Evolutionary conservation across 371 early-diverging fungal species (phyloP).

Genomic region (Apophysomyces trapeziformis): DNA sequence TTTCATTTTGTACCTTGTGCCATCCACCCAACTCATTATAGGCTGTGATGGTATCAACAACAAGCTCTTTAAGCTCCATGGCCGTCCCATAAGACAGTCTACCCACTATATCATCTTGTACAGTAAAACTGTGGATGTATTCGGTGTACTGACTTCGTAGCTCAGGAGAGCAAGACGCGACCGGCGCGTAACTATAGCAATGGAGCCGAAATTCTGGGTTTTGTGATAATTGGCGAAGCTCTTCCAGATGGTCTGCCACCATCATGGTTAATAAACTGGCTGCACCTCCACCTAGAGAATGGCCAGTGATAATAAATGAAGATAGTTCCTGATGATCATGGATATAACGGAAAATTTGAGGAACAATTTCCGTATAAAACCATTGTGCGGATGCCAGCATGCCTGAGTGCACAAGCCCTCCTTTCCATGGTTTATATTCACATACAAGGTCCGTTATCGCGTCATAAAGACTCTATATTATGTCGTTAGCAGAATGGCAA

Average conservation of each 20-base stretch:
- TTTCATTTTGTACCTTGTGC: constrained; percentile 21
- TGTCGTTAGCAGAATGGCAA: background rate
- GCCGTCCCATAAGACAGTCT: constrained; percentile 78
- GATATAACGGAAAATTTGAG: constrained; percentile 59
- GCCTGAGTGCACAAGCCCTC: constrained; percentile 84
- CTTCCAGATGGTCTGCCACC: constrained; percentile 62
- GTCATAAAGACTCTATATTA: constrained; percentile 63
- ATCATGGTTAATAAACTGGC: constrained; percentile 79
- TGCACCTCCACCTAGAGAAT: constrained; percentile 76
- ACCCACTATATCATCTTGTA: constrained; percentile 76
- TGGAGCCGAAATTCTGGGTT: constrained; percentile 40
- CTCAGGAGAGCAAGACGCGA: constrained; percentile 66
- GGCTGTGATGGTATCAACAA: constrained; percentile 45
- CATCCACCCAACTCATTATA: constrained; percentile 38
- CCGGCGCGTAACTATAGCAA: constrained; percentile 51
- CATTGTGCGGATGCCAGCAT: constrained; percentile 81
- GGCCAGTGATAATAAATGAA: constrained; percentile 26
- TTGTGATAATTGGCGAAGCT: constrained; percentile 40
- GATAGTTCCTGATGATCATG: constrained; percentile 24
- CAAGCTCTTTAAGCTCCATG: constrained; percentile 48
- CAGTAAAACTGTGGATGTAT: constrained; percentile 70
- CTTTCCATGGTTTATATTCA: constrained; percentile 84
- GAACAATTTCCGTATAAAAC: constrained; percentile 75
- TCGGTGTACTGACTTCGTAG: constrained; percentile 60
- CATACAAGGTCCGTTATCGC: constrained; percentile 81